These are phyloP conservation scores for Podospora australis DNA, from an alignment of 495 filamentous ascomycete species.

Conservation along the genomic window DNA sequence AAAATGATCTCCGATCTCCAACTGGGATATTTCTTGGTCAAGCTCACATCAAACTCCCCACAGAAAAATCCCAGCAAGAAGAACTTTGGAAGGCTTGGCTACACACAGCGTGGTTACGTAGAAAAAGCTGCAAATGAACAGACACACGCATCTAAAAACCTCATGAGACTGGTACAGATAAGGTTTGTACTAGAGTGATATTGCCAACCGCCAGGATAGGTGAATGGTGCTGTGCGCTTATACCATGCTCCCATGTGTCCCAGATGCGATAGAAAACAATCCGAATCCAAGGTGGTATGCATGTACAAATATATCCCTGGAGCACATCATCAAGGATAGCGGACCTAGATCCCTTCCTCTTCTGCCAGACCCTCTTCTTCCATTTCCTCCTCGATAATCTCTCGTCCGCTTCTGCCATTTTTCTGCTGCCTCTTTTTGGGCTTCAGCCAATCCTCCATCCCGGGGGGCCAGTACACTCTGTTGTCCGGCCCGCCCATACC, in stretches of 20 bases:
- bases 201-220: no score
- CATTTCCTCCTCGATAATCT: not conserved
- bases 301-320: no score
- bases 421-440: constrained; percentile 64
- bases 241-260: not conserved
- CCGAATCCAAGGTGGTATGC: not conserved
- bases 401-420: constrained; percentile 27
- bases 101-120: no score
- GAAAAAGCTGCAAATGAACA: no score
- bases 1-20: no score
- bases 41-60: no score
- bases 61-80: no score
- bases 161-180: no score
- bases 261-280: not conserved
- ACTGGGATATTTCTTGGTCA: no score
- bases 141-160: no score
- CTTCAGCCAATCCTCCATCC: constrained; percentile 85
- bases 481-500: constrained; percentile 85
- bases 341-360: not conserved
- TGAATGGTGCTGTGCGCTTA: not conserved
- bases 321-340: not conserved
- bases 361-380: constrained; percentile 1
- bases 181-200: no score
- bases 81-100: no score
- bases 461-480: constrained; percentile 86